These are phyloP conservation scores for Kurtzmaniella cleridarum DNA, from an alignment of 805 yeast species.

Conservation along the genomic window DNA sequence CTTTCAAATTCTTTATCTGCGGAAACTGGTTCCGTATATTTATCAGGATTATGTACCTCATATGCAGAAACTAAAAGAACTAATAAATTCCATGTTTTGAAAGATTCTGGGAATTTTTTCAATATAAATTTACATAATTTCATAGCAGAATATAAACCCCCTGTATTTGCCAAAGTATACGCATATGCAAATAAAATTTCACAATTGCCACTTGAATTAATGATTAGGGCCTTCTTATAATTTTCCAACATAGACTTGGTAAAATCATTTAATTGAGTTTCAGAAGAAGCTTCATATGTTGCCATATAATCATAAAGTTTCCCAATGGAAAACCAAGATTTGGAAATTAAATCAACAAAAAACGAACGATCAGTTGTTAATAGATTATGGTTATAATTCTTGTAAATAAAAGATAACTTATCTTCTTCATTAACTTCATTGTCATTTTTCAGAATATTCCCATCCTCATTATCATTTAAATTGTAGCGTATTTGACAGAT, in stretches of 20 bases:
- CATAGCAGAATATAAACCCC: constrained; percentile 38
- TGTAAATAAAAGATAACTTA: constrained; percentile 30
- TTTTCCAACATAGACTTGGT: constrained; percentile 13
- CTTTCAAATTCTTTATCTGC: not conserved
- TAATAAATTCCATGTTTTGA: constrained; percentile 63
- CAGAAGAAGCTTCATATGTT: constrained; percentile 19
- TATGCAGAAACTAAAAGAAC: constrained; percentile 58
- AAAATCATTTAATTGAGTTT: constrained; percentile 12
- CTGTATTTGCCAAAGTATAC: constrained; percentile 39
- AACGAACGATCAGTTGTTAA: constrained; percentile 21
- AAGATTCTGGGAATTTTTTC: constrained; percentile 47
- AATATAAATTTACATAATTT: constrained; percentile 45
- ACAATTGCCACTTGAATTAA: constrained; percentile 30
- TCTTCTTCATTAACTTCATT: constrained; percentile 7
- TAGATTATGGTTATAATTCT: constrained; percentile 28
- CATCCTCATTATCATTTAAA: constrained; percentile 9
- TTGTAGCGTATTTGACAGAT: constrained; percentile 26
- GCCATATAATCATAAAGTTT: constrained; percentile 23
- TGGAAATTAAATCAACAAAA: constrained; percentile 23
- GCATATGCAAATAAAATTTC: constrained; percentile 40
- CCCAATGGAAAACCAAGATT: constrained; percentile 36
- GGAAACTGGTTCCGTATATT: constrained; percentile 2
- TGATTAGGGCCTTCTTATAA: constrained; percentile 31
- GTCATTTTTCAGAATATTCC: not conserved
- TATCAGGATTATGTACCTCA: constrained; percentile 35